Base-by-base conservation (phyloP, 1,284 basidiomycete genomes). In the Melampsora abietis-canadensis region DNA sequence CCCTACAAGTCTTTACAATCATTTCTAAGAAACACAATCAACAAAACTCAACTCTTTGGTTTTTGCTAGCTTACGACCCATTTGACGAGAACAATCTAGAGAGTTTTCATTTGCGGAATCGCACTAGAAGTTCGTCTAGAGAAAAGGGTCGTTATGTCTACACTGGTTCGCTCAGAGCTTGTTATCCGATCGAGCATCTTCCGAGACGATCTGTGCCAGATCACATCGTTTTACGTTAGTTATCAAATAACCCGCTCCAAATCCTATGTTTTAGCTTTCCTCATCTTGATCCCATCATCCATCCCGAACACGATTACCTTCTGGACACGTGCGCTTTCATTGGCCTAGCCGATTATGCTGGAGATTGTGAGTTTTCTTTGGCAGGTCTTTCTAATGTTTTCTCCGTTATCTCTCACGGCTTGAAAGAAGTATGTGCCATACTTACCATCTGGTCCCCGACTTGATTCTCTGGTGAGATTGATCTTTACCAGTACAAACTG, bases 351-450 rank as follows among this genome's bases (percentile, higher is more conserved):
- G 70, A 73, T 73, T 73, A 73, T 66, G 70, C 54, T 30, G 65
- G 65, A 54, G 70, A 73, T 57, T 61, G 70, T 73, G 70, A 73
- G 70, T 73, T 61, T 61, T 73, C 70, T 8, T n/a, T 73, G 47
- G 57, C 48, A 40, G 70, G 70, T 10, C 48, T 73, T n/a, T 57
- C 44, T 27, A 73, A 73, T 44, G 63, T 73, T n/a, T 59, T 73
- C 37, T 73, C 70, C 8, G 70, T 73, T 2, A 65, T 73, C 40
- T 73, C 70, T 19, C 54, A 73, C 31, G 70, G 70, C 31, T 57
- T 73, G 10, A 63, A 73, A 66, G 70, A 73, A 73, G 70, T 73
- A 40, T 37, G 70, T 60, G 5, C 2, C 27, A 27, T 17, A 40
- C 54, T 21, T 61, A 37, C 54, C 40, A 44, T 48, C n/a, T 7